Percentiles rank a stretch among this genome's conserved stretches.
These are phyloP conservation scores for Aspergillus pseudotamarii DNA, from an alignment of 2,329 filamentous ascomycete genomes.

Conservation along the genomic window DNA sequence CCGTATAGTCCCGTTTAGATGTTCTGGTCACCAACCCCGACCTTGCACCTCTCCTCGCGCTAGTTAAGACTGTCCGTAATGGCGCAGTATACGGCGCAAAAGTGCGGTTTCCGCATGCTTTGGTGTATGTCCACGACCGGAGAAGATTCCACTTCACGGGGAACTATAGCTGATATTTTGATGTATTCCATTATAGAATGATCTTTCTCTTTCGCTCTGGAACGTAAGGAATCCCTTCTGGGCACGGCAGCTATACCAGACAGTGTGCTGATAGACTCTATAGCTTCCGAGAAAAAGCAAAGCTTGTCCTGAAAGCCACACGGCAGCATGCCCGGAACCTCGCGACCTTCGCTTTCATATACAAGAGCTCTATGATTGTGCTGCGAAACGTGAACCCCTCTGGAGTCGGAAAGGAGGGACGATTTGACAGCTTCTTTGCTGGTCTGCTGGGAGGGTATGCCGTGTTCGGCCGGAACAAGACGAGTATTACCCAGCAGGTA, in stretches of 20 bases:
- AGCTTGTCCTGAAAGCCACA: slow-evolving; percentile 81
- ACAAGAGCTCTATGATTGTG: slow-evolving; percentile 79
- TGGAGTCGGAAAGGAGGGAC: slow-evolving; percentile 60
- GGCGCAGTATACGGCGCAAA: slow-evolving; percentile 95
- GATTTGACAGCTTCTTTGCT: slow-evolving; percentile 82
- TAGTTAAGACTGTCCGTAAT: slow-evolving; percentile 94
- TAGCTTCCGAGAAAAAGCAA: slow-evolving; percentile 73
- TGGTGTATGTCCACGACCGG: slow-evolving; percentile 64
- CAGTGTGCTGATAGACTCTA: slow-evolving; percentile 12
- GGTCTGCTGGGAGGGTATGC: slow-evolving; percentile 88
- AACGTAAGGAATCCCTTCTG: slow-evolving; percentile 59
- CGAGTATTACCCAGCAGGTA: slow-evolving; percentile 77
- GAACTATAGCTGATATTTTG: slow-evolving; percentile 21
- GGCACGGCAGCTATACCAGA: not conserved
- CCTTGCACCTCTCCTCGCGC: slow-evolving; percentile 80
- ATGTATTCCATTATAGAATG: slow-evolving; percentile 63
- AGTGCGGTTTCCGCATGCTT: slow-evolving; percentile 95
- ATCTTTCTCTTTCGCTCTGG: slow-evolving; percentile 94
- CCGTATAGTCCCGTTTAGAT: slow-evolving; percentile 67
- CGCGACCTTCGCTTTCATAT: slow-evolving; percentile 85
- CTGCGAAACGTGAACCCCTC: slow-evolving; percentile 61
- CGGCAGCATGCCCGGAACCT: slow-evolving; percentile 89
- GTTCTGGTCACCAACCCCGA: slow-evolving; percentile 77
- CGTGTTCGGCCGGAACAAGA: slow-evolving; percentile 82
- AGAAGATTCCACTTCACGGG: not conserved